Conservation (phyloP, 2,329 filamentous ascomycete genomes). For the Botryotinia globosa region DNA sequence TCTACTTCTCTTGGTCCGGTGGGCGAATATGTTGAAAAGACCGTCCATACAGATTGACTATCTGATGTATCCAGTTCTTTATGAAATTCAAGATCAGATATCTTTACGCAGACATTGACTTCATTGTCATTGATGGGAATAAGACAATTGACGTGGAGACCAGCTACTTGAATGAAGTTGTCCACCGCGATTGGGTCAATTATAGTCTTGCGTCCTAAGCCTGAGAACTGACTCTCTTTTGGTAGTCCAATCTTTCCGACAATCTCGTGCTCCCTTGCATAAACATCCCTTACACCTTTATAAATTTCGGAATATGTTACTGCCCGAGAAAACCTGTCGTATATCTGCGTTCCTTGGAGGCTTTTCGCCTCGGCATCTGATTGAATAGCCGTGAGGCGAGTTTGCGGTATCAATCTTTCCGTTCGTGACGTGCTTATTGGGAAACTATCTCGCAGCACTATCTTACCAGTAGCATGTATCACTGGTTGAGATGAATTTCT, state of each 20-base stretch:
- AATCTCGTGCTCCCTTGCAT: background rate
- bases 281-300: conserved; percentile 3
- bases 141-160: conserved; percentile 26
- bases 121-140: conserved; percentile 28
- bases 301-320: conserved; percentile 9
- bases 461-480: background rate
- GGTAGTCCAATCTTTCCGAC: background rate
- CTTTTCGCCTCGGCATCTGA: background rate
- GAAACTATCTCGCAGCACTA: background rate
- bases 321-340: background rate
- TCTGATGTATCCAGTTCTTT: background rate
- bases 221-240: background rate
- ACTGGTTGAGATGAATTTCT: background rate
- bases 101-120: conserved; percentile 14
- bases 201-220: background rate
- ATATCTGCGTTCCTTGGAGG: background rate
- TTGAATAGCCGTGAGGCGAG: background rate
- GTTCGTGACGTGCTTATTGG: background rate
- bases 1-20: background rate
- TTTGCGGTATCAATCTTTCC: background rate
- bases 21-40: background rate
- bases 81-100: conserved; percentile 5
- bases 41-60: background rate
- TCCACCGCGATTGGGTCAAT: conserved; percentile 28
- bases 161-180: conserved; percentile 40